Conservation (phyloP, 768 basidiomycete species). For the Leucosporidium creatinivorum region DNA sequence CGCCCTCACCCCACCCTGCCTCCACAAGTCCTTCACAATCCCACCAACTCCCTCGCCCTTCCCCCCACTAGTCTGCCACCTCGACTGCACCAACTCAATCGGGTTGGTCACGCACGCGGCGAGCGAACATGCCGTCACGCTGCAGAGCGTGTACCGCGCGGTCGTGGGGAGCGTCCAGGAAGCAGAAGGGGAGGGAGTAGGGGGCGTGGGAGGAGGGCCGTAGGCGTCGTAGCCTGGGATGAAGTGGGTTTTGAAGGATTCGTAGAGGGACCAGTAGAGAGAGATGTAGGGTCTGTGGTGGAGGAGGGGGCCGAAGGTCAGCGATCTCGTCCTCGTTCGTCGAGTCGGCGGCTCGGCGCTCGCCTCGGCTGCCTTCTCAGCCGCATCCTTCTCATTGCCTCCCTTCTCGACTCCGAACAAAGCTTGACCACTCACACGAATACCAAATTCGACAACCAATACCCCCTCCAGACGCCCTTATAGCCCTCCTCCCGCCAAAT, state of each 20-base stretch:
- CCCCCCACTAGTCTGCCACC: slow-evolving; percentile 35
- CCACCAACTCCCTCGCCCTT: slow-evolving; percentile 16
- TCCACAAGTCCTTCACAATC: slow-evolving; percentile 25
- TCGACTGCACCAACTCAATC: slow-evolving; percentile 34
- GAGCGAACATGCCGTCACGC: slow-evolving; percentile 25
- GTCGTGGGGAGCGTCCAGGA: slow-evolving; percentile 17
- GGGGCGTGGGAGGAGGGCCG: neutral
- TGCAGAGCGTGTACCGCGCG: slow-evolving; percentile 31
- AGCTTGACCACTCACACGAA: slow-evolving; percentile 5
- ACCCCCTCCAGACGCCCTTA: slow-evolving; percentile 31
- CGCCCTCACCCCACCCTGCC: slow-evolving; percentile 23
- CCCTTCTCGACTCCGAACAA: neutral
- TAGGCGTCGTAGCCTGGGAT: slow-evolving; percentile 30
- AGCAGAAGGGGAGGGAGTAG: neutral
- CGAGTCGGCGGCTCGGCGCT: neutral
- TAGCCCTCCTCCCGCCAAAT: slow-evolving; percentile 33
- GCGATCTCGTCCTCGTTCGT: neutral
- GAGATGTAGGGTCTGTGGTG: slow-evolving; percentile 6
- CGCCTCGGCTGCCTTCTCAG: no score
- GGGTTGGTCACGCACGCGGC: slow-evolving; percentile 27
- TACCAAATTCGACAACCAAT: slow-evolving; percentile 24
- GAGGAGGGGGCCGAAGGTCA: neutral
- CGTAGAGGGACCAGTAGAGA: slow-evolving; percentile 33
- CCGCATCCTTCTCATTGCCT: no score
- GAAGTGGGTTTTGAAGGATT: slow-evolving; percentile 33